These are phyloP conservation scores for Lactifluus echinatus DNA, from an alignment of 768 basidiomycete genomes.

Conservation along the genomic window DNA sequence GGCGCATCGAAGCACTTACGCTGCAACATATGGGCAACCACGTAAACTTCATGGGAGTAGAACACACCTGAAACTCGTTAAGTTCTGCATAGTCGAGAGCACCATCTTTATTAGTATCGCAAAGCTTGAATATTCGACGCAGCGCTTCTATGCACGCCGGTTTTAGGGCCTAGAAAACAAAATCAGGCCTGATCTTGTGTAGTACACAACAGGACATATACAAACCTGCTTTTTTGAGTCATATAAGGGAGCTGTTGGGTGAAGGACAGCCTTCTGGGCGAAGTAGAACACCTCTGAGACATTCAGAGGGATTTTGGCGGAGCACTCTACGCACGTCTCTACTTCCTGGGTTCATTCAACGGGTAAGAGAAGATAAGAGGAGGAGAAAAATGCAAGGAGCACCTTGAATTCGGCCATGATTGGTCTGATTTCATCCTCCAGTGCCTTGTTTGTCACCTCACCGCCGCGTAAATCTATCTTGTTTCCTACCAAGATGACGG, in stretches of 20 bases:
- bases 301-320: constrained; percentile 84
- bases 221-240: constrained; percentile 91
- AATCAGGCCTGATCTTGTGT: not conserved
- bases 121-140: constrained; percentile 91
- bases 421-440: constrained; percentile 91
- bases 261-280: constrained; percentile 94
- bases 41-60: not conserved
- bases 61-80: constrained; percentile 88
- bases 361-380: not conserved
- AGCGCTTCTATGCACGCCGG: constrained; percentile 84
- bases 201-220: constrained; percentile 4
- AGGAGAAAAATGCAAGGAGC: constrained; percentile 18
- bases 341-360: constrained; percentile 60
- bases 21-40: constrained; percentile 31
- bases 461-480: constrained; percentile 96
- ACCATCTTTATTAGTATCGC: constrained; percentile 91
- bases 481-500: constrained; percentile 95
- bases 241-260: constrained; percentile 94
- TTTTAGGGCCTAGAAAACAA: constrained; percentile 67
- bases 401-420: constrained; percentile 99
- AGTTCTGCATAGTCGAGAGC: constrained; percentile 83
- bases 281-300: constrained; percentile 98
- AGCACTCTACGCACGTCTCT: constrained; percentile 95
- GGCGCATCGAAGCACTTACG: constrained; percentile 94
- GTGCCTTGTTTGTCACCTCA: constrained; percentile 84